Conservation (phyloP, 1,284 basidiomycete species). For the Ganoderma sinense region DNA sequence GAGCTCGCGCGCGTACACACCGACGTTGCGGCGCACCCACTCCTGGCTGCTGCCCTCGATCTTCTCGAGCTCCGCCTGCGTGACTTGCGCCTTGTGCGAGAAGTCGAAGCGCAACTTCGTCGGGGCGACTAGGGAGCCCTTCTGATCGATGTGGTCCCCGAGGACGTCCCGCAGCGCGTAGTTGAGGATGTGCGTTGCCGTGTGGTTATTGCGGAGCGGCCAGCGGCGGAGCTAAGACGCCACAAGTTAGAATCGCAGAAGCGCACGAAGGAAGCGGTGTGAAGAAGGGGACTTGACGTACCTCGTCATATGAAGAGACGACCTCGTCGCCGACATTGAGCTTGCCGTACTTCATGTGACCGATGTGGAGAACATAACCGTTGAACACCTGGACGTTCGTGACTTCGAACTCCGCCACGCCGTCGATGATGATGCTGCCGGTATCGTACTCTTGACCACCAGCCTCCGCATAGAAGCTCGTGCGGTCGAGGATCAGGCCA, state of each 20-base stretch:
- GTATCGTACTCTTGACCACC: constrained; percentile 99
- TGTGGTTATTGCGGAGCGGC: constrained; percentile 98
- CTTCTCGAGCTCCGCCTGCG: constrained; percentile 76
- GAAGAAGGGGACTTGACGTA: constrained; percentile 37
- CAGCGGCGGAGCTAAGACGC: constrained; percentile 80
- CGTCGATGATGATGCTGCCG: constrained; percentile 94
- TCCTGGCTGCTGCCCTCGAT: constrained; percentile 88
- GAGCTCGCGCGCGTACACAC: constrained; percentile 90
- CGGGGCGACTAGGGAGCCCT: constrained; percentile 96
- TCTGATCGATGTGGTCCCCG: constrained; percentile 98
- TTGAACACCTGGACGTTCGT: constrained; percentile 90
- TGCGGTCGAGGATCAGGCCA: constrained; percentile 91
- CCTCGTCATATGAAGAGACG: constrained; percentile 80
- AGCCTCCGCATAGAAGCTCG: constrained; percentile 98
- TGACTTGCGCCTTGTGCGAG: constrained; percentile 92
- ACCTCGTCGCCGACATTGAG: constrained; percentile 76
- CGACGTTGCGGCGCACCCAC: constrained; percentile 92
- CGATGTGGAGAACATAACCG: constrained; percentile 91
- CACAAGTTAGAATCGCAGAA: constrained; percentile 9
- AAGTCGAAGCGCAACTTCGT: constrained; percentile 98
- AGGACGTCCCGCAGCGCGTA: constrained; percentile 91
- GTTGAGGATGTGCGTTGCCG: constrained; percentile 98
- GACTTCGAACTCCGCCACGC: constrained; percentile 92
- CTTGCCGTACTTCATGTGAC: constrained; percentile 82
- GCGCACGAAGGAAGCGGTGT: background rate